Evolutionary conservation across 192 early-diverging fungal species (phyloP), one percentile per base, ranked within the genome.

Genomic region (Backusella australiensis): DNA sequence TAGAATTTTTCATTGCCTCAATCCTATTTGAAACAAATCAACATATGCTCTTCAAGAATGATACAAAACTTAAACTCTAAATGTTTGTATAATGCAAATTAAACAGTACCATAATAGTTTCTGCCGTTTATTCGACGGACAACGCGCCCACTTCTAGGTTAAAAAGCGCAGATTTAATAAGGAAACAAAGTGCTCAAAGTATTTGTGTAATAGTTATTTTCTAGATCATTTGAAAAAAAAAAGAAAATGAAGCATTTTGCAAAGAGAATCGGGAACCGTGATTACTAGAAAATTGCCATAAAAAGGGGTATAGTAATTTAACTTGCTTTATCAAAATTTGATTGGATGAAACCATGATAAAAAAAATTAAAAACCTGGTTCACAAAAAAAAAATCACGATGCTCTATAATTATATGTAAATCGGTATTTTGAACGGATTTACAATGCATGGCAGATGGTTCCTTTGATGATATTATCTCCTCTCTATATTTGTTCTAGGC

Each of bases 391-490:
- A 49, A 49, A 14, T 49, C 19, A 49, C 19, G 46, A 49, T 49
- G 46, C 46, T 49, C n/a, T n/a, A 49, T 49, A 49, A 49, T 49
- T 59, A 59, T 12, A 23, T 26, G 19, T 26, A 59, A 59, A 59
- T 59, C 53, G 53, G 53, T 59, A 59, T 59, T 59, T 59, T 59
- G 53, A 59, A 59, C 53, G 53, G 53, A 59, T 59, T 59, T 59
- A 59, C 23, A 59, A 26, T 59, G 23, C 53, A 59, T 21, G 53
- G 11, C 17, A 59, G 53, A 6, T 59, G 53, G 53, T 59, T 59
- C 53, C 53, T 59, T 59, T 59, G 53, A 29, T 23, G 23, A 59
- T 59, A 59, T 29, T 26, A 59, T 59, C 53, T 59, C 53, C 53
- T 59, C 53, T 59, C n/a, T 59, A 49, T 59, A 59, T 59, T 59